Evolutionary conservation across 768 basidiomycete genomes (phyloP).

Genomic region (Russula compacta): DNA sequence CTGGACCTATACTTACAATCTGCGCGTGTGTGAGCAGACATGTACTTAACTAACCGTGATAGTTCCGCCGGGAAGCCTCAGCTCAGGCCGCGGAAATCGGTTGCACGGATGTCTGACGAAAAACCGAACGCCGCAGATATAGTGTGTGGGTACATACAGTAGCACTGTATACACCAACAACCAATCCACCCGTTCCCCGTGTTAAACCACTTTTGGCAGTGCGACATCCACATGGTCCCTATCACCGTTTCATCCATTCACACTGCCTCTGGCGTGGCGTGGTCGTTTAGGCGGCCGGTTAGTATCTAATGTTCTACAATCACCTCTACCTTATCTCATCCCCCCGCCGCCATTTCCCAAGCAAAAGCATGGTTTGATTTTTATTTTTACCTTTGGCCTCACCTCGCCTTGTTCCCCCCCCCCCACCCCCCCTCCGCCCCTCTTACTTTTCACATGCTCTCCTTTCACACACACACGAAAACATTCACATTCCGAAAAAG

Average conservation of each 20-base stretch:
- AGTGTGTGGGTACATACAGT: not conserved
- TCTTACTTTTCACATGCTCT: not conserved
- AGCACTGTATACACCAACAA: too few species aligned
- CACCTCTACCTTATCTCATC: too few species aligned
- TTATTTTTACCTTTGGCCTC: not conserved
- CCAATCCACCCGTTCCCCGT: too few species aligned
- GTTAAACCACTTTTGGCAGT: conserved; percentile 9
- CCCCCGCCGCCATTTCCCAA: too few species aligned
- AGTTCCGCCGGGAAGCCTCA: not conserved
- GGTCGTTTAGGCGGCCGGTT: not conserved
- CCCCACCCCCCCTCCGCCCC: too few species aligned
- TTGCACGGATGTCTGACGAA: not conserved
- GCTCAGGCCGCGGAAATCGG: not conserved
- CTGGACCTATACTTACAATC: conserved; percentile 14
- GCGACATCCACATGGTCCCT: conserved; percentile 7
- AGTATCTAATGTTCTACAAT: too few species aligned
- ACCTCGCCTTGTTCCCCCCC: not conserved
- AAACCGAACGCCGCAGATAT: conserved; percentile 3
- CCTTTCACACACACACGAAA: not conserved
- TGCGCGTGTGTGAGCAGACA: conserved; percentile 5
- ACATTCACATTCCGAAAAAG: not conserved
- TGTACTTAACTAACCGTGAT: conserved; percentile 15
- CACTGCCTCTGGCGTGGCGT: too few species aligned
- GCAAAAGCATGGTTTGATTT: too few species aligned
- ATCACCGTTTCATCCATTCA: not conserved